phyloP scores from a whole-genome alignment of 495 filamentous ascomycete genomes.

The Clavariopsis aquatica region DNA sequence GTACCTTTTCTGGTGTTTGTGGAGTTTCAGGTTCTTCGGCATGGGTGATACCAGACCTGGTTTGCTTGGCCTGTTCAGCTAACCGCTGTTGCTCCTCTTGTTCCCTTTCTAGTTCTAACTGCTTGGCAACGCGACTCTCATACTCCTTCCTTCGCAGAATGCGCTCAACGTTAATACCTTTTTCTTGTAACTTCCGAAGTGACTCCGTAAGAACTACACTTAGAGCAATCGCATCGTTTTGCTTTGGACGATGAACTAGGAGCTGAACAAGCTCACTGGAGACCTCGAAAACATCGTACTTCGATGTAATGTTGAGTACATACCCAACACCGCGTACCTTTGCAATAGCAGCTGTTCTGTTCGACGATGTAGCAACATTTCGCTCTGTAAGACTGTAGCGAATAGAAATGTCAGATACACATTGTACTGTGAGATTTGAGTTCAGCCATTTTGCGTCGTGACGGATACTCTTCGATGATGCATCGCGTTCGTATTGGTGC shows the following conservation, averaged over 20 bases:
- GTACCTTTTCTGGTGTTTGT: slow-evolving; percentile 45
- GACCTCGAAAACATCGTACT: slow-evolving; percentile 83
- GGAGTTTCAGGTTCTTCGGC: slow-evolving; percentile 42
- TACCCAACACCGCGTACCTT: slow-evolving; percentile 57
- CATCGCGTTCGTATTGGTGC: slow-evolving; percentile 66
- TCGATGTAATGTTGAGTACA: slow-evolving; percentile 62
- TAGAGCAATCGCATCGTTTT: slow-evolving; percentile 80
- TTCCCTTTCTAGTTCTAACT: slow-evolving; percentile 63
- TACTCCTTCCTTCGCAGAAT: slow-evolving; percentile 82
- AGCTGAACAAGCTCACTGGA: slow-evolving; percentile 77
- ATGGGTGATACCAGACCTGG: slow-evolving; percentile 43
- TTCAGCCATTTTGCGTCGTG: slow-evolving; percentile 88
- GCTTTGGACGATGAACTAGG: slow-evolving; percentile 77
- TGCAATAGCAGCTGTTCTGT: slow-evolving; percentile 58
- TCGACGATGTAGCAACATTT: slow-evolving; percentile 43
- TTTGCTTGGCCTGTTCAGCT: slow-evolving; percentile 59
- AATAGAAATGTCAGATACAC: slow-evolving; percentile 68
- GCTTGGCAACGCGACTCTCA: slow-evolving; percentile 81
- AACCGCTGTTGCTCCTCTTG: slow-evolving; percentile 70
- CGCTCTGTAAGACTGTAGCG: slow-evolving; percentile 70
- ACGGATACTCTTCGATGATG: slow-evolving; percentile 56
- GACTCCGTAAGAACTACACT: slow-evolving; percentile 85
- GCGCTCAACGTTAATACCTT: slow-evolving; percentile 92
- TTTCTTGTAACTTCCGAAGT: slow-evolving; percentile 70
- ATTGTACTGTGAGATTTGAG: slow-evolving; percentile 74